phyloP scores from a whole-genome alignment of 345 rosid species.

The Punica granatum region DNA sequence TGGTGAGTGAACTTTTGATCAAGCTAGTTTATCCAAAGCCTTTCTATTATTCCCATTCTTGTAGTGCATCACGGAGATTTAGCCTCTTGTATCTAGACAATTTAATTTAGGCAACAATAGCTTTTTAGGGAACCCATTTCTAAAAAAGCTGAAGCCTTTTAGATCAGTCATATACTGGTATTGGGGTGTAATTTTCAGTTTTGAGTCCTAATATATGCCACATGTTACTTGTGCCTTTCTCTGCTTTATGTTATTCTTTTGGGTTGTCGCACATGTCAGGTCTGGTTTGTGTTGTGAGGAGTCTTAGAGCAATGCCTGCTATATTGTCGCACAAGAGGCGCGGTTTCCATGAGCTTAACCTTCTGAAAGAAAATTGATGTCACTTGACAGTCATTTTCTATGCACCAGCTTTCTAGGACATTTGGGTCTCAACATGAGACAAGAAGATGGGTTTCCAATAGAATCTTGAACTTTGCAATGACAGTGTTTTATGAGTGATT shows the following conservation, averaged over 20 bases:
- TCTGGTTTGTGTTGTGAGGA: not conserved
- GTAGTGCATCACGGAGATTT: not conserved
- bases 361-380: not conserved
- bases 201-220: not conserved
- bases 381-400: not conserved
- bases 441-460: not conserved
- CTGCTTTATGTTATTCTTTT: not conserved
- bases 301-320: not conserved
- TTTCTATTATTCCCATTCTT: not conserved
- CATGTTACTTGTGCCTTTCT: not conserved
- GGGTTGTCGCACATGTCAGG: not conserved
- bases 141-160: not conserved
- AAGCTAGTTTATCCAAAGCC: not conserved
- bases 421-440: not conserved
- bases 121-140: not conserved
- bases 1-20: slow-evolving; percentile 25
- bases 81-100: not conserved
- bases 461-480: not conserved
- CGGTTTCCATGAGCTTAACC: not conserved
- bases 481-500: not conserved
- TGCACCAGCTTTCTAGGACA: not conserved
- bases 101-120: not conserved
- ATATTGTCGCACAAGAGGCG: not conserved
- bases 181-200: not conserved
- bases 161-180: not conserved